These are phyloP conservation scores for Plectranthus barbatus DNA, from an alignment of 257 asterid species.

Conservation along the genomic window DNA sequence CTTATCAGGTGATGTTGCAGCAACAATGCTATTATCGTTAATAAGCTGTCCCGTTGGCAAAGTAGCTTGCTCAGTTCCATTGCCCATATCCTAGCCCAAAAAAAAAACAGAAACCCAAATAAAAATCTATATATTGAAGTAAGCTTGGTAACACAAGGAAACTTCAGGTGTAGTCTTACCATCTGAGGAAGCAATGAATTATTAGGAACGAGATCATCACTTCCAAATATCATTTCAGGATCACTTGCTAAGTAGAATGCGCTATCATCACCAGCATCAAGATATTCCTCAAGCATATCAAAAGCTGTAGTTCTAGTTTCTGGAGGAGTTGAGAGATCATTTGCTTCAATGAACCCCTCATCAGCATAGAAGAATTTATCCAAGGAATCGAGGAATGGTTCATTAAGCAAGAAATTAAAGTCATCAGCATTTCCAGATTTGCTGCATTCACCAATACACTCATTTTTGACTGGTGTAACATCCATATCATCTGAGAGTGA, in stretches of 20 bases:
- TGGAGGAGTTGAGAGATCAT: slow-evolving; percentile 48
- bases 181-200: slow-evolving; percentile 22
- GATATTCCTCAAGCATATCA: slow-evolving; percentile 58
- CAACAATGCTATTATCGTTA: slow-evolving; percentile 13
- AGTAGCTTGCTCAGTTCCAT: slow-evolving; percentile 20
- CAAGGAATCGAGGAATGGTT: slow-evolving; percentile 41
- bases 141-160: neutral
- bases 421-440: slow-evolving; percentile 28
- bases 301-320: slow-evolving; percentile 27
- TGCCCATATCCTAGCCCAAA: slow-evolving; percentile 28
- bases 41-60: slow-evolving; percentile 19
- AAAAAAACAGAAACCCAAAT: neutral
- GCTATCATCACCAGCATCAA: slow-evolving; percentile 43
- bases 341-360: slow-evolving; percentile 60
- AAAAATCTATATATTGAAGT: neutral
- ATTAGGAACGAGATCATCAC: slow-evolving; percentile 26
- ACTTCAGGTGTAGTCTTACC: slow-evolving; percentile 27
- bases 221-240: slow-evolving; percentile 26
- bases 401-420: slow-evolving; percentile 39
- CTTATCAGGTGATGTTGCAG: slow-evolving; percentile 22
- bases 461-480: slow-evolving; percentile 33
- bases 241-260: slow-evolving; percentile 29
- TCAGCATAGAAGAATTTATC: slow-evolving; percentile 36
- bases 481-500: slow-evolving; percentile 23
- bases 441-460: slow-evolving; percentile 43